phyloP scores from a whole-genome alignment of 176 grass and related monocot genomes.

The Saccharum officinarum region DNA sequence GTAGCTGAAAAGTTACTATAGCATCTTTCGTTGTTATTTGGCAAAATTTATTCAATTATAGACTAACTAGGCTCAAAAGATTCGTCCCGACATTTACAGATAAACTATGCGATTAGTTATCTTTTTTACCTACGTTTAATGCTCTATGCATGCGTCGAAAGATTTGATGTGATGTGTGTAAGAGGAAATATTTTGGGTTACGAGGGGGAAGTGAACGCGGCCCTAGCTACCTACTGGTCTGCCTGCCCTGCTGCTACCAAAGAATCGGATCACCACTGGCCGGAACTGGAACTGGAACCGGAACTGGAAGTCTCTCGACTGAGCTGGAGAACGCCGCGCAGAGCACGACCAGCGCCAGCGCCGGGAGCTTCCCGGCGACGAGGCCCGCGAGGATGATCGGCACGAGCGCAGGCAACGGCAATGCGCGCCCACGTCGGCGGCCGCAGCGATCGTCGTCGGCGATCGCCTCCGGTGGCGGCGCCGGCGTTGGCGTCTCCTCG shows the following conservation, averaged over 20 bases:
- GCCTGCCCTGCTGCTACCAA: neutral
- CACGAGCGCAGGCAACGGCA: conserved; percentile 34
- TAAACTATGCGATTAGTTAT: too few species aligned
- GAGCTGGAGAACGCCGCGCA: conserved; percentile 42
- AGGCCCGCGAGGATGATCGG: conserved; percentile 65
- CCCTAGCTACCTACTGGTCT: too few species aligned
- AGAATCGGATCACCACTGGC: neutral
- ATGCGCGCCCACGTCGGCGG: neutral
- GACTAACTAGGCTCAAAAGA: too few species aligned
- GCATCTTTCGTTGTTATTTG: too few species aligned
- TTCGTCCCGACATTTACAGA: too few species aligned
- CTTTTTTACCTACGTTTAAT: too few species aligned
- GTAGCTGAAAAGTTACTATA: too few species aligned
- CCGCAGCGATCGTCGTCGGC: neutral
- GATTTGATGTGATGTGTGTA: too few species aligned
- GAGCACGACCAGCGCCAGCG: conserved; percentile 55
- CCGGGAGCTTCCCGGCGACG: conserved; percentile 55
- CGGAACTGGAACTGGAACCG: neutral
- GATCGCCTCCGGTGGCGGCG: neutral
- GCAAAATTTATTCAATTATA: too few species aligned
- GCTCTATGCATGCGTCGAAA: too few species aligned
- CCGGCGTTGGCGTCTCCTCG: neutral
- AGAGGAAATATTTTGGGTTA: too few species aligned
- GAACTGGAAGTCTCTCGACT: neutral
- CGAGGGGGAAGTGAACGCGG: too few species aligned